Conservation (phyloP, 768 basidiomycete genomes). For the Boletellus ananiceps region DNA sequence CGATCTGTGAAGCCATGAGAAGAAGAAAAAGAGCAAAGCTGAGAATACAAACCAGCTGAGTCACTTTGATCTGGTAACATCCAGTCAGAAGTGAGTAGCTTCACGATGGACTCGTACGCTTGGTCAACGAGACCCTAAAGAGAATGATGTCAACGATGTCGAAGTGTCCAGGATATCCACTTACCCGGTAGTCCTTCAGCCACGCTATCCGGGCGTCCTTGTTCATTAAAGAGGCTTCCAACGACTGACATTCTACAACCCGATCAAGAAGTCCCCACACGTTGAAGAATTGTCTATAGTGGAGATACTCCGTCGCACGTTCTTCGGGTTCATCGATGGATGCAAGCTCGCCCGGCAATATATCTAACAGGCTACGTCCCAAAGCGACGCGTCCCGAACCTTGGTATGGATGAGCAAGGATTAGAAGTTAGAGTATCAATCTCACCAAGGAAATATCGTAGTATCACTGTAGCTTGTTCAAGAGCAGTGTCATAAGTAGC, state of each 20-base stretch:
- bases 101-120: conserved; percentile 59
- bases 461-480: conserved; percentile 81
- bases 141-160: background rate
- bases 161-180: background rate
- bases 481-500: conserved; percentile 74
- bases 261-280: conserved; percentile 65
- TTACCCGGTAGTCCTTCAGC: conserved; percentile 62
- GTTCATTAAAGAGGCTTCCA: conserved; percentile 53
- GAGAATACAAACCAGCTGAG: conserved; percentile 28
- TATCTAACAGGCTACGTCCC: conserved; percentile 53
- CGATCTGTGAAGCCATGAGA: conserved; percentile 35
- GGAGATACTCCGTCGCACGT: conserved; percentile 67
- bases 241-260: conserved; percentile 56
- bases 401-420: conserved; percentile 25
- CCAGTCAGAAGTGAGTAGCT: conserved; percentile 77
- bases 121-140: conserved; percentile 56
- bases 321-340: conserved; percentile 65
- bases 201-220: conserved; percentile 56
- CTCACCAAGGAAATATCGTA: conserved; percentile 87
- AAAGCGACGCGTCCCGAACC: conserved; percentile 71
- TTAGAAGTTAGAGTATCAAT: background rate
- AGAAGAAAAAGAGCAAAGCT: background rate
- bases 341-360: conserved; percentile 61
- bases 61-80: conserved; percentile 52
- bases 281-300: conserved; percentile 75